A percentile compares a stretch with the other conserved stretches of the same genome.
Conservation (phyloP, 441 rosid species). For the Eugenia klotzschiana region DNA sequence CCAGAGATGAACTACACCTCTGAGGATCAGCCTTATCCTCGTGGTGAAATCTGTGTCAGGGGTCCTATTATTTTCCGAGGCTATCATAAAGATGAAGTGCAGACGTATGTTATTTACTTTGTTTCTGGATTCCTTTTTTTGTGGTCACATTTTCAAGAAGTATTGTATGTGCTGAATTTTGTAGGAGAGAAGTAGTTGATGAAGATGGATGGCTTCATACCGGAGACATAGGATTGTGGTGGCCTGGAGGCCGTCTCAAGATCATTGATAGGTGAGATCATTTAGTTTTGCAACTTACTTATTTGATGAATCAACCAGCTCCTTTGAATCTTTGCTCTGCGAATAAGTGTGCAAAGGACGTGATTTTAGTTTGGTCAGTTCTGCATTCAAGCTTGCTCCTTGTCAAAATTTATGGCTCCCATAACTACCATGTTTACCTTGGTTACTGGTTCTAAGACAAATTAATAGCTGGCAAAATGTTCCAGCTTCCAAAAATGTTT, state of each 20-base stretch:
- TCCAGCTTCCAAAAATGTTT: background rate
- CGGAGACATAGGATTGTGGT: constrained; percentile 91
- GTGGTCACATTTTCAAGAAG: background rate
- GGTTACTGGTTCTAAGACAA: background rate
- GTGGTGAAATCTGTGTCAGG: constrained; percentile 95
- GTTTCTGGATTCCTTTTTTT: constrained; percentile 1
- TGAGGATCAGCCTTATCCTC: constrained; percentile 77
- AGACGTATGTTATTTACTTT: constrained; percentile 39
- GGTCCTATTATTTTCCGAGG: constrained; percentile 82
- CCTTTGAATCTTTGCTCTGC: background rate
- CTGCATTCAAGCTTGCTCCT: background rate
- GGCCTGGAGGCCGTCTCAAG: constrained; percentile 88
- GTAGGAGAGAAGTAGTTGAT: constrained; percentile 85
- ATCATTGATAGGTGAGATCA: constrained; percentile 70
- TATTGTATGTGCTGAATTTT: constrained; percentile 4
- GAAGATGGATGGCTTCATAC: constrained; percentile 96
- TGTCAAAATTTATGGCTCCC: background rate
- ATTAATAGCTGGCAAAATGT: background rate
- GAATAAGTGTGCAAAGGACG: background rate
- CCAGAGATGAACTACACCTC: constrained; percentile 95
- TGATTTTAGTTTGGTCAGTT: background rate
- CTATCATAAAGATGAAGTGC: constrained; percentile 86
- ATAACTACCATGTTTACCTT: background rate
- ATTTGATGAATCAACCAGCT: background rate
- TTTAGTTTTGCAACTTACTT: background rate